Base-by-base conservation (phyloP, 2,329 filamentous ascomycete genomes). In the Chrysoporthe deuterocubensis region DNA sequence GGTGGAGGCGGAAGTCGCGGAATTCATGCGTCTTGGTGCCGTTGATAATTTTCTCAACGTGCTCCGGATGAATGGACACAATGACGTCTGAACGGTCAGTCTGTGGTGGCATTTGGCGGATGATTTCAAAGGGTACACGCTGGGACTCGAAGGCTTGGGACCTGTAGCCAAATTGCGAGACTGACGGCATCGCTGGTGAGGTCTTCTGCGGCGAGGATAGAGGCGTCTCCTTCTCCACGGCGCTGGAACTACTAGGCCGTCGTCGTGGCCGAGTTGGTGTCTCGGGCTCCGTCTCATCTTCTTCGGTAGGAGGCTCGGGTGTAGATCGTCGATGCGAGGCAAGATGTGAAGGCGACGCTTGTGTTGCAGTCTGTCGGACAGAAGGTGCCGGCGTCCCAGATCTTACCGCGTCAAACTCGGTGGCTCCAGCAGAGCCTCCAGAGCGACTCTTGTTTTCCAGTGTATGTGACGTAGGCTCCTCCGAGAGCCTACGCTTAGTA, bases 21-120 rank as follows among this genome's bases (percentile, higher is more conserved):
- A 86, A 85, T 64, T 90, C 81, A 72, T 89, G 83, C 65, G 87
- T 80, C 65, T 85, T 84, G 2, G 76, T 78, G 1, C 87, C 83
- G 11, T 80, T 75, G 11, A 84, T 71, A 44, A 91, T 85, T 14
- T 81, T 75, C 7, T 78, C 73, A n/a, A 88, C 80, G 2, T 83
- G 80, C 8, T 82, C 74, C 0, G 81, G 77, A 46, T 82, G 76
- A 3, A 88, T 78, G 16, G 83, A 83, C 64, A 89, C 79, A 64
- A 89, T 80, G 8, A 88, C 79, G 71, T 89, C 86, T 2, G 85
- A 85, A 42, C 81, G 80, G 50, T 81, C 78, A 2, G 82, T 84
- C 62, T 83, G 81, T 0, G 82, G 79, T 0, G 81, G 81, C 72
- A 88, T 79, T 6, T 77, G 74, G 26, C 80, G 79, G n/a, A 88